A percentile compares a stretch with the other conserved stretches of the same genome.
Conservation (phyloP, 2,329 filamentous ascomycete species). For the Fusarium oligoseptatum region DNA sequence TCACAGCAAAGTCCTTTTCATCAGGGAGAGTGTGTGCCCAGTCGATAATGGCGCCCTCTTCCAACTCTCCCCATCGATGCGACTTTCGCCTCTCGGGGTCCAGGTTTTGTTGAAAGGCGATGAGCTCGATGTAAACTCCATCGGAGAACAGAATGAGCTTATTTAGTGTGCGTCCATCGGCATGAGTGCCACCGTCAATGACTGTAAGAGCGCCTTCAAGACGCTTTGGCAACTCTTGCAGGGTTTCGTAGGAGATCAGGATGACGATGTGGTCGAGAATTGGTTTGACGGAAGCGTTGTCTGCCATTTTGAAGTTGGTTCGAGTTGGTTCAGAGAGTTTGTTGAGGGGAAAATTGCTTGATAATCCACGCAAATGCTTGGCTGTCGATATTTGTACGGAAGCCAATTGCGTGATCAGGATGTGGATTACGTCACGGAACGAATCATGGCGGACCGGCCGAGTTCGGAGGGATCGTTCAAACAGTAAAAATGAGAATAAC, state of each 20-base stretch:
- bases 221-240: slow-evolving; percentile 15
- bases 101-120: slow-evolving; percentile 25
- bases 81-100: slow-evolving; percentile 24
- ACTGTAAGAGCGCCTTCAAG: slow-evolving; percentile 12
- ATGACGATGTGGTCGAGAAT: slow-evolving; percentile 33
- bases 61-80: slow-evolving; percentile 25
- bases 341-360: background rate
- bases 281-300: background rate
- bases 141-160: slow-evolving; percentile 27
- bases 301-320: background rate
- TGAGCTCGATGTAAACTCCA: slow-evolving; percentile 32
- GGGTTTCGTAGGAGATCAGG: slow-evolving; percentile 20
- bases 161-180: slow-evolving; percentile 30
- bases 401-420: slow-evolving; percentile 27
- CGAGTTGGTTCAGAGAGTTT: accelerated
- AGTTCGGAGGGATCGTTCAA: background rate
- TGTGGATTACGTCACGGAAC: slow-evolving; percentile 16
- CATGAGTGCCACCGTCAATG: slow-evolving; percentile 27
- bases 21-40: slow-evolving; percentile 27
- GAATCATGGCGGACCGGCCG: background rate
- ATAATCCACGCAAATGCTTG: slow-evolving; percentile 1
- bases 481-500: background rate
- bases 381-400: background rate
- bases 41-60: slow-evolving; percentile 24
- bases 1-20: slow-evolving; percentile 16